Percentiles rank a stretch among this genome's conserved stretches.
Evolutionary conservation across 2,329 filamentous ascomycete species (phyloP).

Genomic region (Penicillium capsulatum): DNA sequence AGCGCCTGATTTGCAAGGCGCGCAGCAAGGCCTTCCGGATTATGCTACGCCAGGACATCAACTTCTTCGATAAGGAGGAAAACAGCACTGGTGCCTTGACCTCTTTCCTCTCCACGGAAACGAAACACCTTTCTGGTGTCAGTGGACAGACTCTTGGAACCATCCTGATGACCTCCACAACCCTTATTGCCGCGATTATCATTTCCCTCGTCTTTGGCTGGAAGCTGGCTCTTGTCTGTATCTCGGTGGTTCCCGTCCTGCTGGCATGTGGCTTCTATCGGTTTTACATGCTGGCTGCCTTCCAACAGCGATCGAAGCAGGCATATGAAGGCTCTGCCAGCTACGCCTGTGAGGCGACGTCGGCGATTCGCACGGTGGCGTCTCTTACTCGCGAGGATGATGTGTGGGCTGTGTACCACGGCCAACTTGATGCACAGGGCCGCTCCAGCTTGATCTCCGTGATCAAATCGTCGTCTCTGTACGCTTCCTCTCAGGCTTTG

Average conservation of each 20-base stretch:
- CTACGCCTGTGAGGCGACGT: slow-evolving; percentile 89
- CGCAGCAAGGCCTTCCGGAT: slow-evolving; percentile 77
- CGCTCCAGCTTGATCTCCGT: slow-evolving; percentile 67
- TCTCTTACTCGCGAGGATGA: slow-evolving; percentile 82
- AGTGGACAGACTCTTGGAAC: slow-evolving; percentile 85
- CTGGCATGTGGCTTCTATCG: slow-evolving; percentile 80
- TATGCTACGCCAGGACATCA: slow-evolving; percentile 87
- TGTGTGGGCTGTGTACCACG: slow-evolving; percentile 68
- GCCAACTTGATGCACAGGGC: slow-evolving; percentile 63
- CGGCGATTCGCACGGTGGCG: slow-evolving; percentile 88
- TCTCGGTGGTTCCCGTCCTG: slow-evolving; percentile 70
- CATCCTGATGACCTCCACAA: slow-evolving; percentile 73
- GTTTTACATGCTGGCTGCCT: slow-evolving; percentile 77
- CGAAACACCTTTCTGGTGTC: slow-evolving; percentile 81
- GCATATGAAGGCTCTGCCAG: slow-evolving; percentile 77
- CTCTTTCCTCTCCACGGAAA: slow-evolving; percentile 82
- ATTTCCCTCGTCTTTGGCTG: slow-evolving; percentile 73
- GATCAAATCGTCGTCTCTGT: slow-evolving; percentile 70
- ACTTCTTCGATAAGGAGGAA: slow-evolving; percentile 84
- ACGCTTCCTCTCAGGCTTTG: slow-evolving; percentile 78
- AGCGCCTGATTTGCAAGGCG: slow-evolving; percentile 76
- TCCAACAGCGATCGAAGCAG: slow-evolving; percentile 71
- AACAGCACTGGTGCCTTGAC: slow-evolving; percentile 87
- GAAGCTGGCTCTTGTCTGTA: slow-evolving; percentile 82
- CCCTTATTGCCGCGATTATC: slow-evolving; percentile 67